These are phyloP conservation scores for Capsicum baccatum DNA, from an alignment of 257 asterid genomes.

Conservation along the genomic window DNA sequence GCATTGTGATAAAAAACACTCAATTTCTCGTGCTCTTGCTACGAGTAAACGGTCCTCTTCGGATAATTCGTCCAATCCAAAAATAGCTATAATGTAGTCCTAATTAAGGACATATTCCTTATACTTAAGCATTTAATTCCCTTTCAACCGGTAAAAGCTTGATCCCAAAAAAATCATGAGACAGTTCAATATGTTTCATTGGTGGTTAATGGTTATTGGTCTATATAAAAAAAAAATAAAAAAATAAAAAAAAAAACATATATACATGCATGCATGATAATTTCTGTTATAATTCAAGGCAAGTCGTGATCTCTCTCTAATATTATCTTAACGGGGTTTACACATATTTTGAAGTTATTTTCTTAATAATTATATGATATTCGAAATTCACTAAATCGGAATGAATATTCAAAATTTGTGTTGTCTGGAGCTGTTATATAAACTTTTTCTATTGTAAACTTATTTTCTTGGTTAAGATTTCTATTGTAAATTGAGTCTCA, in stretches of 20 bases:
- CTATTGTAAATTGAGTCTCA: background rate
- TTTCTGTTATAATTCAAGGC: background rate
- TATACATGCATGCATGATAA: background rate
- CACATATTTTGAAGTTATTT: background rate
- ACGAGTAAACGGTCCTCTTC: too few species aligned
- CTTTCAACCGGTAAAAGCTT: too few species aligned
- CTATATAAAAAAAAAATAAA: background rate
- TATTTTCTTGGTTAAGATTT: too few species aligned
- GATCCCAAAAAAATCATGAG: too few species aligned
- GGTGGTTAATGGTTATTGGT: background rate
- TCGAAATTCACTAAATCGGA: background rate
- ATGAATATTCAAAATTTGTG: background rate
- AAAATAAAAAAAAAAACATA: background rate
- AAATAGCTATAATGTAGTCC: too few species aligned
- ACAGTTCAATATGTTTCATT: background rate
- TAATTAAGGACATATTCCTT: too few species aligned
- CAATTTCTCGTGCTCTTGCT: too few species aligned
- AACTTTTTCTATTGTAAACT: too few species aligned
- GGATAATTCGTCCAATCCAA: too few species aligned
- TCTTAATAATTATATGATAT: background rate
- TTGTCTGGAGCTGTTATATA: background rate
- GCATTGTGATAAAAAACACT: too few species aligned
- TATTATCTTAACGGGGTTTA: too few species aligned
- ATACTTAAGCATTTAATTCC: too few species aligned
- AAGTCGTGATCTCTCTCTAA: background rate